Conservation (phyloP, 78 protist genomes). For the Dictyostelium capitatum region DNA sequence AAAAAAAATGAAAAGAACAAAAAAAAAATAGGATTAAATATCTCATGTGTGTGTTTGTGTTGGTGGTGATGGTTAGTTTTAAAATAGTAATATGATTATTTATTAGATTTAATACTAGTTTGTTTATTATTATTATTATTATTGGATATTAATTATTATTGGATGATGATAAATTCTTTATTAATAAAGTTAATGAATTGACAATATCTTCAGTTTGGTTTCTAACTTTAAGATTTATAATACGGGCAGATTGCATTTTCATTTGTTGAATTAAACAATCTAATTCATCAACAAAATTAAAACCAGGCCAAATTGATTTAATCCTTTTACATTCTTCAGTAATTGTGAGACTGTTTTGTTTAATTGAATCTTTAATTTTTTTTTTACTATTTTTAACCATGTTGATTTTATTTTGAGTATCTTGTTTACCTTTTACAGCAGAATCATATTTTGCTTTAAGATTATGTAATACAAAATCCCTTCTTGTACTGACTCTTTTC, state of each 20-base stretch:
- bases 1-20: too few relatives aligned
- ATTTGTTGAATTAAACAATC: conserved; percentile 4
- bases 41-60: too few relatives aligned
- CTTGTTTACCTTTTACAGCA: neutral
- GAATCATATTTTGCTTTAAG: neutral
- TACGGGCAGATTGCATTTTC: conserved; percentile 28
- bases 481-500: neutral
- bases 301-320: conserved; percentile 23
- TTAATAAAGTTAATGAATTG: conserved; percentile 17
- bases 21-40: too few relatives aligned
- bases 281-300: conserved; percentile 34
- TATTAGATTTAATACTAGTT: too few relatives aligned
- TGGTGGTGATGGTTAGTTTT: too few relatives aligned
- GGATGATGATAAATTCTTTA: neutral
- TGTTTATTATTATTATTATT: too few relatives aligned
- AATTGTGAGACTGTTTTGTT: neutral
- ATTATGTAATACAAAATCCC: neutral
- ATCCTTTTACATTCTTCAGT: neutral
- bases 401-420: neutral
- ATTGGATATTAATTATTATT: too few relatives aligned
- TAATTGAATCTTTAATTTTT: neutral
- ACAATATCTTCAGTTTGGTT: conserved; percentile 43
- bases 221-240: conserved; percentile 6
- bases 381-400: neutral
- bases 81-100: too few relatives aligned